These are phyloP conservation scores for Paraphoma chrysanthemicola DNA, from an alignment of 2,329 filamentous ascomycete genomes.

Conservation along the genomic window DNA sequence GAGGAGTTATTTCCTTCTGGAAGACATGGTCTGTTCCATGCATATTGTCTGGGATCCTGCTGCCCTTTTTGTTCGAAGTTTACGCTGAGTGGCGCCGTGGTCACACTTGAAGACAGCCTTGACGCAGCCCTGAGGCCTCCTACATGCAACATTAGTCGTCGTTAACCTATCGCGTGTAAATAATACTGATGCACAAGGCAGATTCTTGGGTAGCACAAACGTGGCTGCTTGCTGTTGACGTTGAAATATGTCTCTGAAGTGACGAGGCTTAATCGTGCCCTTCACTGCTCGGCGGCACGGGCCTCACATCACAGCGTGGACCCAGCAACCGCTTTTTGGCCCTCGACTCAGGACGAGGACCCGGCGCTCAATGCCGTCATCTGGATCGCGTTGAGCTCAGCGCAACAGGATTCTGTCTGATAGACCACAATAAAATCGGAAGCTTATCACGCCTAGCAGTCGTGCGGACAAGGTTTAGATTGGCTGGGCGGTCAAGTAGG, in stretches of 20 bases:
- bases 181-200: not conserved
- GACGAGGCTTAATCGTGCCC: too few species aligned
- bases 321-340: not conserved
- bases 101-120: not conserved
- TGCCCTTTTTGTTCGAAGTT: not conserved
- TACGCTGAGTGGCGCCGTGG: not conserved
- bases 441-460: not conserved
- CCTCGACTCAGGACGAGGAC: not conserved
- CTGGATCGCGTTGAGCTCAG: not conserved
- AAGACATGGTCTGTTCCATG: not conserved
- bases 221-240: too few species aligned
- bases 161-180: too few species aligned
- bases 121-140: conserved; percentile 1
- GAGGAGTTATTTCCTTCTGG: not conserved
- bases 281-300: not conserved
- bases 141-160: too few species aligned
- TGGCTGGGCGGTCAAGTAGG: conserved; percentile 1
- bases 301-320: not conserved
- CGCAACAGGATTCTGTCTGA: not conserved
- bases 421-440: not conserved
- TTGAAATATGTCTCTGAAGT: too few species aligned
- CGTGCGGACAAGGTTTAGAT: not conserved
- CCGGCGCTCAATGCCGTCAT: conserved; percentile 25
- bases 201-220: not conserved
- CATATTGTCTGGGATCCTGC: not conserved